Conservation (phyloP, 2,329 filamentous ascomycete species). For the Colletotrichum echinochloae region DNA sequence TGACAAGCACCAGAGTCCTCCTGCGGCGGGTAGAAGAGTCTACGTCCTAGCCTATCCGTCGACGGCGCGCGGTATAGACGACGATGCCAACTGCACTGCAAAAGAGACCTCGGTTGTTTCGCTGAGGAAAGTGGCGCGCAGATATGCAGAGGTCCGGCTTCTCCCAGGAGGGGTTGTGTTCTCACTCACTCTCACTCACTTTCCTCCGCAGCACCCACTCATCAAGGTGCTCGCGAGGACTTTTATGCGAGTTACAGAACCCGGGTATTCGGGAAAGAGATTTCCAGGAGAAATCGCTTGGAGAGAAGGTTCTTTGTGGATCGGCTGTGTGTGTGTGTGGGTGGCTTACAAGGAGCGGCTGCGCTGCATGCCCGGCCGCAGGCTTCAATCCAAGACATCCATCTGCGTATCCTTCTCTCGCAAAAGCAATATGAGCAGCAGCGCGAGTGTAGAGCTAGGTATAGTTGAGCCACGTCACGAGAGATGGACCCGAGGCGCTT, state of each 20-base stretch:
- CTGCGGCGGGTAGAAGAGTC: constrained; percentile 18
- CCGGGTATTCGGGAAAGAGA: background rate
- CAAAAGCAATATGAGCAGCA: background rate
- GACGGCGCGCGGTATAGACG: constrained; percentile 40
- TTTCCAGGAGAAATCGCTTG: background rate
- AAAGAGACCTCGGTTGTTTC: constrained; percentile 44
- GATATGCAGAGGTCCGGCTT: constrained; percentile 31
- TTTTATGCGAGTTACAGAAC: too few relatives aligned
- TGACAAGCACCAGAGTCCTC: constrained; percentile 25
- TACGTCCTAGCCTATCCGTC: constrained; percentile 44
- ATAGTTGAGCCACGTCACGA: background rate
- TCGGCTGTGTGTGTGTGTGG: background rate
- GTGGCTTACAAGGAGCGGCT: background rate
- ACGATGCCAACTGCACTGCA: constrained; percentile 45
- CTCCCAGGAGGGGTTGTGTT: constrained; percentile 42
- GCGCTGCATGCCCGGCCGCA: background rate
- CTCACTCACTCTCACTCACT: constrained; percentile 14
- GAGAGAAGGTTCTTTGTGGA: background rate
- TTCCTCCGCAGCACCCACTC: background rate
- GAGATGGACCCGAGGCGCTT: background rate
- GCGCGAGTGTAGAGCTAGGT: background rate
- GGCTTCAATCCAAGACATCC: background rate
- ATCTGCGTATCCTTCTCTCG: background rate
- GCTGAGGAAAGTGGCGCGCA: constrained; percentile 44
- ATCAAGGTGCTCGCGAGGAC: background rate